phyloP scores from a whole-genome alignment of 2,329 filamentous ascomycete species.

The Arthrocladium fulminans region DNA sequence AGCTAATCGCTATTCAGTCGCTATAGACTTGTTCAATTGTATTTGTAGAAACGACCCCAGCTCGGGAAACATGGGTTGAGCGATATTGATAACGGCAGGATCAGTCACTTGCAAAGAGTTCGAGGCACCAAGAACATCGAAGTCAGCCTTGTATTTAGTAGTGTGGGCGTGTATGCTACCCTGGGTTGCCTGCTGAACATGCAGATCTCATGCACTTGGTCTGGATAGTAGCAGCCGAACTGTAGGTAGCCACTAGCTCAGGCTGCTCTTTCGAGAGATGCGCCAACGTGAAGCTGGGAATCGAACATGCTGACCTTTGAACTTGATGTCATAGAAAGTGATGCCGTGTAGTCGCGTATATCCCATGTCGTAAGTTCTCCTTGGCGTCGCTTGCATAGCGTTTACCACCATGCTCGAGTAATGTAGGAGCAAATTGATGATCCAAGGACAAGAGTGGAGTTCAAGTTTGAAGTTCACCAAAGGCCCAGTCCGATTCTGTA shows the following conservation, averaged over 20 bases:
- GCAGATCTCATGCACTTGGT: constrained; percentile 29
- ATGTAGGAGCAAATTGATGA: constrained; percentile 10
- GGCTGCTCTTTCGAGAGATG: constrained; percentile 43
- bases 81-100: constrained; percentile 27
- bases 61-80: constrained; percentile 21
- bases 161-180: constrained; percentile 32
- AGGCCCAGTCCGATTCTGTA: constrained; percentile 9
- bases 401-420: constrained; percentile 13
- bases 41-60: constrained; percentile 31
- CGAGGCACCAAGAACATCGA: constrained; percentile 28
- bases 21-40: constrained; percentile 34
- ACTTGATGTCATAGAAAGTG: constrained; percentile 31
- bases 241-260: constrained; percentile 32
- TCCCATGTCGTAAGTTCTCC: constrained; percentile 11
- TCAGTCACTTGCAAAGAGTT: constrained; percentile 34
- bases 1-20: constrained; percentile 25
- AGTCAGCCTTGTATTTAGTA: constrained; percentile 31
- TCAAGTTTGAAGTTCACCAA: constrained; percentile 15
- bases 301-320: constrained; percentile 43
- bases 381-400: constrained; percentile 12
- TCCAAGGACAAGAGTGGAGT: constrained; percentile 9
- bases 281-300: constrained; percentile 45
- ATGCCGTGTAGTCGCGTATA: constrained; percentile 12
- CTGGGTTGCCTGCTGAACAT: constrained; percentile 27
- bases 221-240: constrained; percentile 19